Conservation (phyloP, 208 protist species). For the Acanthamoeba healyi region DNA sequence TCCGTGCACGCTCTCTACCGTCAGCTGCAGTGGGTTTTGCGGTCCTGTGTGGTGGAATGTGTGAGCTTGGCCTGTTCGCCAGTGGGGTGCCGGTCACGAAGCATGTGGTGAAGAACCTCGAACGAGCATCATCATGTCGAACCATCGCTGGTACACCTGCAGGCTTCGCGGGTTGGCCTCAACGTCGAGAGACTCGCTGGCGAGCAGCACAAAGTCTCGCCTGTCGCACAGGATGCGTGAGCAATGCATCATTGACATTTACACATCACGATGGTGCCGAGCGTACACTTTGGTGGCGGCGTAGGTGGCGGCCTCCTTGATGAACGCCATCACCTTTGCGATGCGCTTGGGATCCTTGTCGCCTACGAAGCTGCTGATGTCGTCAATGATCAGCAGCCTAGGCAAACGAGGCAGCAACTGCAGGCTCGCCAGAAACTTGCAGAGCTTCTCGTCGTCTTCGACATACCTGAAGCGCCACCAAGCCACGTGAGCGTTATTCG, state of each 20-base stretch:
- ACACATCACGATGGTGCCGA: not conserved
- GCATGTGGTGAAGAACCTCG: not conserved
- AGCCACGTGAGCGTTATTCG: not conserved
- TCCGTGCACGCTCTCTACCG: not conserved
- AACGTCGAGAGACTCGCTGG: not conserved
- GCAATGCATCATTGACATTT: not conserved
- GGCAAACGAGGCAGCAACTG: constrained; percentile 13
- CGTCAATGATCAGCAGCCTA: constrained; percentile 9
- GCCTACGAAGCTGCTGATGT: not conserved
- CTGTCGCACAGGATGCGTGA: not conserved
- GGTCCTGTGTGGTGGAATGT: not conserved
- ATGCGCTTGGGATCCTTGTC: constrained; percentile 40
- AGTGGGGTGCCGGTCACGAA: no score
- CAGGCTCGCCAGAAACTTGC: constrained; percentile 31
- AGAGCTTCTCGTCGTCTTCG: constrained; percentile 46
- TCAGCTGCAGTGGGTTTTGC: not conserved
- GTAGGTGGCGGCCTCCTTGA: constrained; percentile 38
- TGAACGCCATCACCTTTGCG: constrained; percentile 52
- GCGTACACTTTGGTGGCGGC: not conserved
- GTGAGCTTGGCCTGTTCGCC: no score
- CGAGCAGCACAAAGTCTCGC: constrained; percentile 28
- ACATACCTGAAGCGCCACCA: not conserved
- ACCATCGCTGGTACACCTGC: not conserved
- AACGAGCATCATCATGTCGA: not conserved
- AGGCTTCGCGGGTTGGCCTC: not conserved